These are phyloP conservation scores for Blastobotrys buckinghamii DNA, from an alignment of 1,139 yeast species.

Conservation along the genomic window DNA sequence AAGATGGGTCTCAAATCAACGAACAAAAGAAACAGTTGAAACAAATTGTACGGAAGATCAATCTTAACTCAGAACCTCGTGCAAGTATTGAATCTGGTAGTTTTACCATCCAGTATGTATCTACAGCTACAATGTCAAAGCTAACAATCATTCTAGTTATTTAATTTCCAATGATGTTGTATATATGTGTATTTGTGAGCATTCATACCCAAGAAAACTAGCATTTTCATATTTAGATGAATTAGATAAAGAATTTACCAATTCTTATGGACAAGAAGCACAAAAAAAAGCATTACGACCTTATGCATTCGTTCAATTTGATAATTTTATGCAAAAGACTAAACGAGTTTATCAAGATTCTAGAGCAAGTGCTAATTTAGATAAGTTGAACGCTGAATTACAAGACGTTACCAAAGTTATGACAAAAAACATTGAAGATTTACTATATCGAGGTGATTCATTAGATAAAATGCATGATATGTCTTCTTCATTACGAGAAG, in stretches of 20 bases:
- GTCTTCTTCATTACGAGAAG: constrained; percentile 71
- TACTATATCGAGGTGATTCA: constrained; percentile 90
- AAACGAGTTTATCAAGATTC: constrained; percentile 86
- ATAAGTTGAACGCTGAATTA: constrained; percentile 76
- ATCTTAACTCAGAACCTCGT: constrained; percentile 74
- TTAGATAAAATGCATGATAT: constrained; percentile 87
- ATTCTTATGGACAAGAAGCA: constrained; percentile 73
- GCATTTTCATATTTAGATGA: constrained; percentile 86
- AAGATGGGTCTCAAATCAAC: constrained; percentile 51
- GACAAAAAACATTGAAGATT: constrained; percentile 94
- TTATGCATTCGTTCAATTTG: constrained; percentile 85
- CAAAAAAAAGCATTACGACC: constrained; percentile 64
- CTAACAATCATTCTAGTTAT: constrained; percentile 36
- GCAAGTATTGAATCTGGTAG: constrained; percentile 80
- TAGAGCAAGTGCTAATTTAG: constrained; percentile 83
- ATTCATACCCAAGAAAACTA: constrained; percentile 76
- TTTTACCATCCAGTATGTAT: constrained; percentile 55
- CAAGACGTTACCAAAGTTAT: constrained; percentile 92
- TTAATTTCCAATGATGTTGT: constrained; percentile 57
- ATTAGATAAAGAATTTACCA: constrained; percentile 73
- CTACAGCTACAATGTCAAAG: neutral
- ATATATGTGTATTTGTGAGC: constrained; percentile 71
- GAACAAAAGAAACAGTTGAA: constrained; percentile 87
- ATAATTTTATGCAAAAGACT: constrained; percentile 75
- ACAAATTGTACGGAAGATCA: constrained; percentile 66